Evolutionary conservation across 306 rosid genomes (phyloP), one percentile per base, ranked within the genome.

Genomic region (Dryas octopetala): DNA sequence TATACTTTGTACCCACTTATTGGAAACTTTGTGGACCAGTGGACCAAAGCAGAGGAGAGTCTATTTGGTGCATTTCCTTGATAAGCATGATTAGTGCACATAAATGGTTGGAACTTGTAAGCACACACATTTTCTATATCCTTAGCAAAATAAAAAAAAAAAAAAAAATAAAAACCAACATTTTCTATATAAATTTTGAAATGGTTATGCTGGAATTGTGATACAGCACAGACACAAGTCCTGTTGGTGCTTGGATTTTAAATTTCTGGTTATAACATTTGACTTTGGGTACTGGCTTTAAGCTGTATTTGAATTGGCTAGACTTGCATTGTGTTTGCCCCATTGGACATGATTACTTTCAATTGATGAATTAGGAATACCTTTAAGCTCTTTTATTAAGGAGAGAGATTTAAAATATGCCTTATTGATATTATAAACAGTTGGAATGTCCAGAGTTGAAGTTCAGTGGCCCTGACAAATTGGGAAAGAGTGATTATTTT

Each of bases 381-480:
- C 60, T 57, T 60, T 54, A 45, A 12, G 46, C 45, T 58, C 32
- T 54, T 59, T 73, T 62, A 63, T 81, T 61, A 64, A 41, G 58
- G 59, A 48, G 28, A 51, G 54, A 58, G 53, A 74, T 70, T 74
- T 68, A 83, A 74, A 59, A 82, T 78, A 65, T 74, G 72, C 17
- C 41, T 84, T 32, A 76, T 78, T 89, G 82, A 84, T 82, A 77
- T 81, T 81, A 61, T 78, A 67, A 81, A 92, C 97, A 92, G 99
- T 86, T 92, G 93, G 96, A 96, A 86, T 92, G 87, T 84, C 99
- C 99, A 80, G 96, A 85, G 83, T 80, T 96, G 86, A 90, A 90
- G 92, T 88, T 96, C 84, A 96, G 90, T 69, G 93, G 97, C 62
- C 77, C 91, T 45, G 85, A 82, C 49, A 96, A 96, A 85, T 73